phyloP scores from a whole-genome alignment of 2,329 filamentous ascomycete species.

The Neopestalotiopsis sp. region DNA sequence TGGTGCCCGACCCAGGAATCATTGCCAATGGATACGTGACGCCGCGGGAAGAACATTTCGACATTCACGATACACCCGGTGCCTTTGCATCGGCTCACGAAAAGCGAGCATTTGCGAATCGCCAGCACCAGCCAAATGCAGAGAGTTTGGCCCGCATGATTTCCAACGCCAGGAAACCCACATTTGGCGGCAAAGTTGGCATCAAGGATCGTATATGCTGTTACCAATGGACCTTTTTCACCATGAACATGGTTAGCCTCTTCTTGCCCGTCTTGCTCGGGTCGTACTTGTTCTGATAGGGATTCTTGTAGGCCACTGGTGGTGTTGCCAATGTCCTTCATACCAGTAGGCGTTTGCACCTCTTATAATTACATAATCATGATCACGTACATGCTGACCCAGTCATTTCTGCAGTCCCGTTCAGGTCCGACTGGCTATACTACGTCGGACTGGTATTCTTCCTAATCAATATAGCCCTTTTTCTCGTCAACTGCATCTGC shows the following conservation, averaged over 20 bases:
- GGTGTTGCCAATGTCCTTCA: constrained; percentile 61
- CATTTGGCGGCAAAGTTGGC: constrained; percentile 40
- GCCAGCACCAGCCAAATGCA: constrained; percentile 24
- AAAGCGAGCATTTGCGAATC: constrained; percentile 21
- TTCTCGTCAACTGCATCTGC: constrained; percentile 65
- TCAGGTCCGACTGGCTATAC: constrained; percentile 58
- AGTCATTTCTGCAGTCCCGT: constrained; percentile 48
- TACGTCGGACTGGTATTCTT: constrained; percentile 66
- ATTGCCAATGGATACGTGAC: constrained; percentile 34
- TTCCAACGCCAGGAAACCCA: constrained; percentile 33
- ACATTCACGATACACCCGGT: constrained; percentile 21
- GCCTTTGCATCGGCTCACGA: constrained; percentile 21
- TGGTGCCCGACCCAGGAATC: constrained; percentile 25
- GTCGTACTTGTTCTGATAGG: neutral
- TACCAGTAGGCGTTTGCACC: constrained; percentile 48
- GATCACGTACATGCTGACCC: neutral
- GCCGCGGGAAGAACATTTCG: constrained; percentile 30
- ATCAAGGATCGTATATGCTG: constrained; percentile 57
- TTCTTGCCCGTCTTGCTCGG: neutral
- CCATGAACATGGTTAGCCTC: constrained; percentile 50
- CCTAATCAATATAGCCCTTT: constrained; percentile 67
- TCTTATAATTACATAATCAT: neutral
- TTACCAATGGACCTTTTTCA: constrained; percentile 79
- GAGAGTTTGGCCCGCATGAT: constrained; percentile 41
- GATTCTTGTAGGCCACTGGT: constrained; percentile 52